Evolutionary conservation across 176 grass and related monocot species (phyloP).

Genomic region (Metroxylon sagu): DNA sequence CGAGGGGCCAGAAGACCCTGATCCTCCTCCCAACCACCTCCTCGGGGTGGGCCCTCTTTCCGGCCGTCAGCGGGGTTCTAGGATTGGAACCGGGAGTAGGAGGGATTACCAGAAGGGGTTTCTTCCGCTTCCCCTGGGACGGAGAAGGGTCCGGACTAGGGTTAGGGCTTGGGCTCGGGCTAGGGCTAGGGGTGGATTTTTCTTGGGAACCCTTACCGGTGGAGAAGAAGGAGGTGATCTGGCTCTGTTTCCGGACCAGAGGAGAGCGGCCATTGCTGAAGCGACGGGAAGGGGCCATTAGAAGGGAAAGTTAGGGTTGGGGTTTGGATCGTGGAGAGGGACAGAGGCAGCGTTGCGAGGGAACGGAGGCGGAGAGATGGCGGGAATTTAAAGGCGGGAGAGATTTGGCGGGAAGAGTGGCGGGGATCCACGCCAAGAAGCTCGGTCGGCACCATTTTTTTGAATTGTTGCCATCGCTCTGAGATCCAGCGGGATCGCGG

Average conservation of each 20-base stretch:
- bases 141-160: slow-evolving; percentile 24
- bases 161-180: slow-evolving; percentile 12
- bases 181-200: slow-evolving; percentile 8
- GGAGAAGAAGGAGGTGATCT: slow-evolving; percentile 90
- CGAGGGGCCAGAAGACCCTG: slow-evolving; percentile 81
- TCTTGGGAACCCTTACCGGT: slow-evolving; percentile 11
- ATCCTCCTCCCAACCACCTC: slow-evolving; percentile 57
- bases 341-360: background rate
- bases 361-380: background rate
- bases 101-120: slow-evolving; percentile 30
- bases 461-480: too few species aligned
- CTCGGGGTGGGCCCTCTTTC: slow-evolving; percentile 16
- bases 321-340: background rate
- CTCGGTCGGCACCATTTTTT: background rate
- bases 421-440: slow-evolving; percentile 2
- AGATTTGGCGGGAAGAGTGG: slow-evolving; percentile 31
- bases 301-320: background rate
- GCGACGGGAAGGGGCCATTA: slow-evolving; percentile 42
- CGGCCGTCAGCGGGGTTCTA: slow-evolving; percentile 22
- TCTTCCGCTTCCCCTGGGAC: slow-evolving; percentile 39
- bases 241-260: slow-evolving; percentile 73
- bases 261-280: slow-evolving; percentile 84
- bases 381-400: background rate
- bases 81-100: slow-evolving; percentile 5
- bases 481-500: too few species aligned